These are phyloP conservation scores for Eucalyptus curtisii DNA, from an alignment of 345 rosid species.

Conservation along the genomic window DNA sequence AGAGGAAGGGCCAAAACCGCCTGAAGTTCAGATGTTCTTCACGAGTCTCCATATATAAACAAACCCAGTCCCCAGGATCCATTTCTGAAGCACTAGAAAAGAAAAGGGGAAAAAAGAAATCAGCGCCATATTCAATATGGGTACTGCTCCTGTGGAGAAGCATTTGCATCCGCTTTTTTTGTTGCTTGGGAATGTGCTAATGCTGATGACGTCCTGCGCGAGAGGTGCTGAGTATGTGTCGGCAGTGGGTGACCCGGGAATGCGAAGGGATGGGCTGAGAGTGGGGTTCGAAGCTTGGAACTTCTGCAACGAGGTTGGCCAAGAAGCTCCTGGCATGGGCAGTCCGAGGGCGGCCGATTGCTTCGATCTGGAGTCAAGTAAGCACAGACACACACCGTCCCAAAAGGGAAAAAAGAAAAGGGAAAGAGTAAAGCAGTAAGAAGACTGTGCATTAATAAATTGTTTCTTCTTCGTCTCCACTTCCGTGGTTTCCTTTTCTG, in stretches of 20 bases:
- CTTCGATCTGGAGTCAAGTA: slow-evolving; percentile 33
- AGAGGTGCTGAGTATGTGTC: slow-evolving; percentile 6
- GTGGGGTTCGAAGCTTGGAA: slow-evolving; percentile 92
- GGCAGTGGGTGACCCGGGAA: slow-evolving; percentile 84
- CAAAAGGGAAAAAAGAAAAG: background rate
- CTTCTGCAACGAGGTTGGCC: slow-evolving; percentile 87
- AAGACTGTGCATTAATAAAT: background rate
- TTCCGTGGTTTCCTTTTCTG: background rate
- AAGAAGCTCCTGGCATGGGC: slow-evolving; percentile 53
- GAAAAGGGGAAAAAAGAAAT: background rate
- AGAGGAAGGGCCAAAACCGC: background rate
- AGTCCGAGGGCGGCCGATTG: slow-evolving; percentile 88
- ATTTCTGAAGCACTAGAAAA: background rate
- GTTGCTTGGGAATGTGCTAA: background rate
- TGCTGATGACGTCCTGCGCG: background rate
- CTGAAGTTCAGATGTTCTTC: background rate
- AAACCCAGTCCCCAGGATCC: background rate
- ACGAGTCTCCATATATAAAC: background rate
- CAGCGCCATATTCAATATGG: background rate
- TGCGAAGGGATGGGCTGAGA: slow-evolving; percentile 67
- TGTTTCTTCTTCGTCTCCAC: background rate
- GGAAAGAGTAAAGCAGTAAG: background rate
- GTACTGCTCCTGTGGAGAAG: background rate
- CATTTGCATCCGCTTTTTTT: background rate
- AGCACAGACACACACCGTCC: background rate